Conservation (phyloP, 202 grass and related monocot species). For the Elaeis oleifera region DNA sequence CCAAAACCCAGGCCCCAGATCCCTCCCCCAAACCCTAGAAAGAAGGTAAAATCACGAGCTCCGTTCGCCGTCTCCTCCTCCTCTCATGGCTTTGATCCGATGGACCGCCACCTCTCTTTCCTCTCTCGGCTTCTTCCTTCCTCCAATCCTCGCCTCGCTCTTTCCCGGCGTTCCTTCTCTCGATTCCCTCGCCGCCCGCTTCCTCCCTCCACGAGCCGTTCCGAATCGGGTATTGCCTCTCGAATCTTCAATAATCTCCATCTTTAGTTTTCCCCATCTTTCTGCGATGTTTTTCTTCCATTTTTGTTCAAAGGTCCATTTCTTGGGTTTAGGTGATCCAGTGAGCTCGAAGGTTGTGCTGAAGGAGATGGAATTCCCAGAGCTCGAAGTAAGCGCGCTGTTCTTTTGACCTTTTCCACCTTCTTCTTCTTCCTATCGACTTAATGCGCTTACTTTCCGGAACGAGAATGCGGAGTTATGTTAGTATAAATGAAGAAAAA, state of each 20-base stretch:
- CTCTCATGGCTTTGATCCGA: slow-evolving; percentile 55
- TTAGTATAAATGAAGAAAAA: no score
- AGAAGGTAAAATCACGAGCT: no score
- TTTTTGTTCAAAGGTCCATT: neutral
- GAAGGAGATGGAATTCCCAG: slow-evolving; percentile 87
- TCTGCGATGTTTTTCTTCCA: neutral
- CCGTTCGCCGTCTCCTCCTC: neutral
- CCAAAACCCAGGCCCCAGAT: no score
- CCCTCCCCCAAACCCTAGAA: no score
- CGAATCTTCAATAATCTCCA: no score
- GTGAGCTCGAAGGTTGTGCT: slow-evolving; percentile 44
- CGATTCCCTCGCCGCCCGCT: slow-evolving; percentile 23
- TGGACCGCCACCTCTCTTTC: slow-evolving; percentile 37
- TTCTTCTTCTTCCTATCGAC: no score
- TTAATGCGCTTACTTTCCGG: no score
- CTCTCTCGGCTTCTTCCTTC: slow-evolving; percentile 19
- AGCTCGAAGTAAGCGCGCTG: slow-evolving; percentile 53
- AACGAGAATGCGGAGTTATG: no score
- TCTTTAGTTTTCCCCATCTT: neutral
- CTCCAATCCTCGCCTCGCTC: slow-evolving; percentile 3
- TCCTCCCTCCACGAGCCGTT: slow-evolving; percentile 3
- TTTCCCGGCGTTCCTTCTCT: slow-evolving; percentile 31
- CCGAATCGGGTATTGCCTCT: no score
- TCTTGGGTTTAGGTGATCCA: slow-evolving; percentile 22
- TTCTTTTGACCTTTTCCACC: no score